Base-by-base conservation (phyloP, 2,329 filamentous ascomycete genomes). In the Talaromyces atroroseus region DNA sequence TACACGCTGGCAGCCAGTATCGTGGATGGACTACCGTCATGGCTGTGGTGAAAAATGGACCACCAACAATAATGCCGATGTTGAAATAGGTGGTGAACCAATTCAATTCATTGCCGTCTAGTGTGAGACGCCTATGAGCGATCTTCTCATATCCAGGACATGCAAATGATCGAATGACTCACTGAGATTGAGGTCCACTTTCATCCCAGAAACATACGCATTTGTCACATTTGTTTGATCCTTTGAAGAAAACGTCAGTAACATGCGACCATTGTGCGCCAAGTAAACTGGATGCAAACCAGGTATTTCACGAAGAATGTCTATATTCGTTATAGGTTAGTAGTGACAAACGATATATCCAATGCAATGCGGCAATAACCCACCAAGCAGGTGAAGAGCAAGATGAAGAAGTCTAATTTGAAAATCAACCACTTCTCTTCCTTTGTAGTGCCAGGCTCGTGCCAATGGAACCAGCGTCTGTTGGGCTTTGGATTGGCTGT, bases 391-490 rank as follows among this genome's bases (percentile, higher is more conserved):
- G 66, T 68, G 54, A 71, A 73, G 20, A 63, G 61, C 4, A 72
- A 62, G 62, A 79, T 65, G 53, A 77, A 78, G 64, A 72, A 75
- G 60, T 79, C 77, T 12, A 79, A 68, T 61, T 80, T 79, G 54
- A 76, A 68, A 24, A 78, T 70, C 24, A 80, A 70, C 32, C 62
- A 65, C 59, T 77, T 78, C 61, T 80, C 48, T 18, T 47, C 52
- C 32, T 49, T 54, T 8, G 24, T 49, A n/a, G 52, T 54, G 11
- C 52, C 45, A 5, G 52, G 52, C 5, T 54, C 52, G 16, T 54
- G 44, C 52, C 52, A 54, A 34, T 54, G 52, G 12, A 46, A 47
- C 52, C 52, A 54, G 32, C 32, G 32, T 34, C 32, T 29, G 26
- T 5, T 5, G 3, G 32, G 12, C 32, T 34, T 10, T 34, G n/a